phyloP scores from a whole-genome alignment of 2,329 filamentous ascomycete genomes.

The Pyricularia sp. region DNA sequence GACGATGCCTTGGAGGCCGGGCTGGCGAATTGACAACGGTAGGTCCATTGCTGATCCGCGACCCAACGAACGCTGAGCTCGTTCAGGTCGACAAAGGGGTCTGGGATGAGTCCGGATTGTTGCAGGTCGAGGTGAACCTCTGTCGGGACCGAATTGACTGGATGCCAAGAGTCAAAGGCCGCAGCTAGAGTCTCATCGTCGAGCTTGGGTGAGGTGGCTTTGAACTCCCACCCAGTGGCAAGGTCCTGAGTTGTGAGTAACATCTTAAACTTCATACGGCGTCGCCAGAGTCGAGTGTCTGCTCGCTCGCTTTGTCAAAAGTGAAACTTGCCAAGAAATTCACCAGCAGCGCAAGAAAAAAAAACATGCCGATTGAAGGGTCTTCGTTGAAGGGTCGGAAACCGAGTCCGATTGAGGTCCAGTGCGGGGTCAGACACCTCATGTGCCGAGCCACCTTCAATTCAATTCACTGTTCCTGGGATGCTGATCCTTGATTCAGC shows the following conservation, averaged over 20 bases:
- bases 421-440: too few species aligned
- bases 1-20: slow-evolving; percentile 7
- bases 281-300: too few species aligned
- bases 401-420: too few species aligned
- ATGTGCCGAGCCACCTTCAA: too few species aligned
- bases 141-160: slow-evolving; percentile 18
- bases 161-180: neutral
- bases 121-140: slow-evolving; percentile 28
- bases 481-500: too few species aligned
- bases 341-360: too few species aligned
- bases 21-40: slow-evolving; percentile 30
- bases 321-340: too few species aligned
- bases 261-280: neutral
- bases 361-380: too few species aligned
- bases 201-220: neutral
- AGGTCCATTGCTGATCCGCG: slow-evolving; percentile 52
- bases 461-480: too few species aligned
- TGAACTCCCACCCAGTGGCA: neutral
- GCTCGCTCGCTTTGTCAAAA: too few species aligned
- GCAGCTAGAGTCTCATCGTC: neutral
- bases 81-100: slow-evolving; percentile 53
- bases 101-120: slow-evolving; percentile 30
- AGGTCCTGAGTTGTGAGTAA: neutral
- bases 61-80: slow-evolving; percentile 52
- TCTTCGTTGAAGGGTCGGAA: too few species aligned